phyloP scores from a whole-genome alignment of 495 filamentous ascomycete genomes.

The Penicillium arizonense region DNA sequence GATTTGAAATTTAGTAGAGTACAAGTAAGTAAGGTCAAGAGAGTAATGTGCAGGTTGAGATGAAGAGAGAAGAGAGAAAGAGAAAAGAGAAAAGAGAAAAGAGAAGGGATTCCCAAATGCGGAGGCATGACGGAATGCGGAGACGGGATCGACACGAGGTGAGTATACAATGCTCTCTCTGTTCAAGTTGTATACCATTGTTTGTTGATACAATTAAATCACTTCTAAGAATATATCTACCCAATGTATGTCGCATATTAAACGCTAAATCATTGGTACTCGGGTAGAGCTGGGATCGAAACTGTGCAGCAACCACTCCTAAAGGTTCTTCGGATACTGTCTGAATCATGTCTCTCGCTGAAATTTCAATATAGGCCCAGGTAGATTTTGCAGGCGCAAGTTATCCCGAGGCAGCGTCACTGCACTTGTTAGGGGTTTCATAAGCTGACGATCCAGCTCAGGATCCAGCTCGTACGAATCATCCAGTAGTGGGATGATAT shows the following conservation, averaged over 20 bases:
- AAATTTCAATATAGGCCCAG: slow-evolving; percentile 47
- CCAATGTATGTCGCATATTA: slow-evolving; percentile 35
- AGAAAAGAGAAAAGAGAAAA: slow-evolving; percentile 5
- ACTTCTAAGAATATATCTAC: slow-evolving; percentile 7
- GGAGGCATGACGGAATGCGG: slow-evolving; percentile 24
- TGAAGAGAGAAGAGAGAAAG: slow-evolving; percentile 3
- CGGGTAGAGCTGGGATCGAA: slow-evolving; percentile 45
- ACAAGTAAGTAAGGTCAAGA: too few species aligned
- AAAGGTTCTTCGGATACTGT: slow-evolving; percentile 32
- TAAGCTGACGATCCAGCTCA: slow-evolving; percentile 32
- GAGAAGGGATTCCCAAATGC: slow-evolving; percentile 13
- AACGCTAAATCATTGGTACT: slow-evolving; percentile 28
- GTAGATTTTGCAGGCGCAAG: slow-evolving; percentile 19
- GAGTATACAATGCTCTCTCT: background rate
- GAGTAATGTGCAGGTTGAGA: background rate
- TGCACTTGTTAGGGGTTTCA: too few species aligned
- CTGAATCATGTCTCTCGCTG: slow-evolving; percentile 22
- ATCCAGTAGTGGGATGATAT: slow-evolving; percentile 42
- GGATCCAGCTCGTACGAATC: slow-evolving; percentile 27
- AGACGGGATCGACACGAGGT: slow-evolving; percentile 11
- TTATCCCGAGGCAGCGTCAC: slow-evolving; percentile 5
- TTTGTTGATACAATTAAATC: too few species aligned
- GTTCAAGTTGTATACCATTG: too few species aligned
- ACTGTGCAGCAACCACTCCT: slow-evolving; percentile 37
- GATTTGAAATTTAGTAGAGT: too few species aligned